Conservation (phyloP, 2,329 filamentous ascomycete genomes). For the Pseudocercospora ulei region DNA sequence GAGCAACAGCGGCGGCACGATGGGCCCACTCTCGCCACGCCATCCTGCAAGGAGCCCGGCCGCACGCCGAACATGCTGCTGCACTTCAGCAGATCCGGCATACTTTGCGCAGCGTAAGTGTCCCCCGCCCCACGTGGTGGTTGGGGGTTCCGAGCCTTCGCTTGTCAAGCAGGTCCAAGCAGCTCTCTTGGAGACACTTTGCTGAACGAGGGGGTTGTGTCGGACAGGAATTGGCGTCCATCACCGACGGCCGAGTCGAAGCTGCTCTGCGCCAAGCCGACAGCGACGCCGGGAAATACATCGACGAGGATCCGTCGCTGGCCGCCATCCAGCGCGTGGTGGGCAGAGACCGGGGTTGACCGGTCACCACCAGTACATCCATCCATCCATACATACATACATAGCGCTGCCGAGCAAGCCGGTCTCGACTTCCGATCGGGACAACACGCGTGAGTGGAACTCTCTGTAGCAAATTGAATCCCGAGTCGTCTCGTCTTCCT, state of each 20-base stretch:
- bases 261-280: constrained; percentile 49
- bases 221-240: constrained; percentile 47
- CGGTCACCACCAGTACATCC: too few species aligned
- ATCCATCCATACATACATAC: neutral
- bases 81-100: constrained; percentile 44
- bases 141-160: constrained; percentile 3
- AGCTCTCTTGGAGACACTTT: constrained; percentile 4
- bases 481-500: too few species aligned
- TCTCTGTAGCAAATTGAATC: too few species aligned
- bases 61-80: constrained; percentile 41
- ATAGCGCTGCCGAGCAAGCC: neutral
- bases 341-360: neutral
- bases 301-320: constrained; percentile 51
- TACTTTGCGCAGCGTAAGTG: constrained; percentile 38
- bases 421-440: constrained; percentile 40
- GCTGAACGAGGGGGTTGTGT: constrained; percentile 7
- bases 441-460: too few species aligned
- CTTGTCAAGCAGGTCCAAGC: neutral
- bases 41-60: constrained; percentile 44
- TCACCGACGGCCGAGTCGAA: constrained; percentile 50
- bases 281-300: constrained; percentile 50
- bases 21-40: constrained; percentile 49
- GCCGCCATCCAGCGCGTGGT: constrained; percentile 26
- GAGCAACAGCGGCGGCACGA: constrained; percentile 48
- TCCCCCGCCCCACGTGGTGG: neutral